A percentile compares a stretch with the other conserved stretches of the same genome.
Evolutionary conservation across 371 early-diverging fungal species (phyloP).

Genomic region (Funneliformis caledonium): DNA sequence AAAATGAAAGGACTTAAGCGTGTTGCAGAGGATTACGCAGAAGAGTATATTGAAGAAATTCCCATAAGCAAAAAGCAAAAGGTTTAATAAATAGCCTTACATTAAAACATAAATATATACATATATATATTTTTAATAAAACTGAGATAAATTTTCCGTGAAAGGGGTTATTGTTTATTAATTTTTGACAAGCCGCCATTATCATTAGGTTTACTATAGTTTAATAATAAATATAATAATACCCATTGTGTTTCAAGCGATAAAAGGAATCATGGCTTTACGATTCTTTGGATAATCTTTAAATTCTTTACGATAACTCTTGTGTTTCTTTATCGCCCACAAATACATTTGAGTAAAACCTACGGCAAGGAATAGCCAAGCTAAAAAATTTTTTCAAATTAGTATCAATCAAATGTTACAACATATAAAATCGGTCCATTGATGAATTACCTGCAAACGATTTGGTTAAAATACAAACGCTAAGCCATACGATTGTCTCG

Average conservation of each 20-base stretch:
- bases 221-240: no score
- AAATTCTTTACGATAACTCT: slow-evolving; percentile 90
- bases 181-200: no score
- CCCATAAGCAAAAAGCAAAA: slow-evolving; percentile 12
- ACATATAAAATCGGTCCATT: neutral
- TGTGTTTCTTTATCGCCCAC: slow-evolving; percentile 98
- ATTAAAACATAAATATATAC: neutral
- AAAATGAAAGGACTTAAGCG: slow-evolving; percentile 98
- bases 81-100: neutral
- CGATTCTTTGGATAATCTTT: slow-evolving; percentile 89
- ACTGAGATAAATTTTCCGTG: no score
- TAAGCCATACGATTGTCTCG: slow-evolving; percentile 87
- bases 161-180: no score
- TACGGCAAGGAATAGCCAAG: slow-evolving; percentile 79
- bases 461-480: slow-evolving; percentile 75
- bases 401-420: neutral
- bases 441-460: slow-evolving; percentile 66
- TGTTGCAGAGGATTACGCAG: slow-evolving; percentile 6
- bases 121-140: no score
- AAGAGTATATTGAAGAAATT: neutral
- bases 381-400: slow-evolving; percentile 43
- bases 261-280: slow-evolving; percentile 89
- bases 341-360: slow-evolving; percentile 89
- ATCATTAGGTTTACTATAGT: no score
- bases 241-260: slow-evolving; percentile 55